Evolutionary conservation across 1,284 basidiomycete species (phyloP).

Genomic region (Hymenochaete sp.): DNA sequence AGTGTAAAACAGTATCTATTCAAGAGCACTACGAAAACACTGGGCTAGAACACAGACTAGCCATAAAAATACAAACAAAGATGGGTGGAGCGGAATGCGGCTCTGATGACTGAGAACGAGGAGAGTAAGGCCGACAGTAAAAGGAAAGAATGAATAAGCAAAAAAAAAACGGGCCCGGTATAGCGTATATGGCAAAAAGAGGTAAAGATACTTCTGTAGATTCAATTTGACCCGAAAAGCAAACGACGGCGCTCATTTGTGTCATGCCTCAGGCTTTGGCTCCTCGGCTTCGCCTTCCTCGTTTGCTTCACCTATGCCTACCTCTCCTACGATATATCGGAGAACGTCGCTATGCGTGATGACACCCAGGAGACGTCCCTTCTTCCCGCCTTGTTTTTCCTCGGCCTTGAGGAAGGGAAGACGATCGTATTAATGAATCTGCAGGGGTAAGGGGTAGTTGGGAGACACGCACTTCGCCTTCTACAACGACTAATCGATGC

Average conservation of each 20-base stretch:
- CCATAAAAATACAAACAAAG: no score
- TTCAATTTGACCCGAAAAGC: not conserved
- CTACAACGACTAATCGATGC: slow-evolving; percentile 89
- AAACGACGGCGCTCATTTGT: no score
- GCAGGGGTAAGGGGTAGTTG: not conserved
- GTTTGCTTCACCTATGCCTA: slow-evolving; percentile 38
- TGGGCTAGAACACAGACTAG: no score
- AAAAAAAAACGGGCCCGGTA: not conserved
- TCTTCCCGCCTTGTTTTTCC: slow-evolving; percentile 66
- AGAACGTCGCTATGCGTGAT: slow-evolving; percentile 90
- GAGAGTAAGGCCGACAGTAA: not conserved
- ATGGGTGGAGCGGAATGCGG: no score
- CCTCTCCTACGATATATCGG: slow-evolving; percentile 72
- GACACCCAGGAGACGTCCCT: slow-evolving; percentile 80
- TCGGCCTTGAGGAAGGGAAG: slow-evolving; percentile 52
- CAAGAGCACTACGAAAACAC: no score
- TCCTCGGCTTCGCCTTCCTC: slow-evolving; percentile 21
- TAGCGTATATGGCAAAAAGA: not conserved
- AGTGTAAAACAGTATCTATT: no score
- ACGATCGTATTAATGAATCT: not conserved
- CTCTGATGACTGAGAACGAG: not conserved
- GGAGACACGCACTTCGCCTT: slow-evolving; percentile 55
- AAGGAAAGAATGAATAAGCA: not conserved
- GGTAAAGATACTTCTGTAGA: not conserved
- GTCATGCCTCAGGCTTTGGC: slow-evolving; percentile 1